These are phyloP conservation scores for Peronospora farinosa DNA, from an alignment of 352 stramenopile species.

Conservation along the genomic window DNA sequence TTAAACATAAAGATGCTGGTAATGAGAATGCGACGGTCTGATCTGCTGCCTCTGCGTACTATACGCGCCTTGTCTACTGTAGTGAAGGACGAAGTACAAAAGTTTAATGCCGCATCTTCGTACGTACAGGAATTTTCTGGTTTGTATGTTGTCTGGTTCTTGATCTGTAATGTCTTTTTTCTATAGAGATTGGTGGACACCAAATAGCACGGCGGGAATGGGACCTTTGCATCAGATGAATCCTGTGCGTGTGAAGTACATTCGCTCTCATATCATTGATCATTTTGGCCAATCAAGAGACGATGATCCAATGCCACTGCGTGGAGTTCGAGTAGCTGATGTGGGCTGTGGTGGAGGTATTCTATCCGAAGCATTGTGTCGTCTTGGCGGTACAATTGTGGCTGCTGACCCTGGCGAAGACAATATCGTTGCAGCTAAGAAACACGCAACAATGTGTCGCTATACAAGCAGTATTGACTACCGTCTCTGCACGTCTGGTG, in stretches of 20 bases:
- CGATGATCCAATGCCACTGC: slow-evolving; percentile 48
- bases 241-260: slow-evolving; percentile 80
- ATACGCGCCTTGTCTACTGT: slow-evolving; percentile 54
- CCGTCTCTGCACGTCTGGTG: slow-evolving; percentile 70
- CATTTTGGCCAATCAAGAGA: slow-evolving; percentile 51
- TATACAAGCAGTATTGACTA: slow-evolving; percentile 74
- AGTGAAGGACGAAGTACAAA: slow-evolving; percentile 67
- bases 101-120: slow-evolving; percentile 74
- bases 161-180: slow-evolving; percentile 2
- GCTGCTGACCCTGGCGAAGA: slow-evolving; percentile 60
- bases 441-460: slow-evolving; percentile 44
- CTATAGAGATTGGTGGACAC: slow-evolving; percentile 77
- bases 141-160: neutral
- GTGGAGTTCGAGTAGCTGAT: slow-evolving; percentile 53
- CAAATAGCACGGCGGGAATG: slow-evolving; percentile 65
- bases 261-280: slow-evolving; percentile 56
- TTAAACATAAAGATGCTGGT: slow-evolving; percentile 16
- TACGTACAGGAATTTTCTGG: slow-evolving; percentile 27
- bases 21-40: slow-evolving; percentile 3
- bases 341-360: slow-evolving; percentile 81
- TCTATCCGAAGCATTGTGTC: slow-evolving; percentile 70
- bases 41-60: slow-evolving; percentile 9
- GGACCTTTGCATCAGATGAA: slow-evolving; percentile 79
- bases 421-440: slow-evolving; percentile 69
- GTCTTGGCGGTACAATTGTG: slow-evolving; percentile 69